Evolutionary conservation across 805 yeast species (phyloP).

Genomic region (Wickerhamiella cacticola): DNA sequence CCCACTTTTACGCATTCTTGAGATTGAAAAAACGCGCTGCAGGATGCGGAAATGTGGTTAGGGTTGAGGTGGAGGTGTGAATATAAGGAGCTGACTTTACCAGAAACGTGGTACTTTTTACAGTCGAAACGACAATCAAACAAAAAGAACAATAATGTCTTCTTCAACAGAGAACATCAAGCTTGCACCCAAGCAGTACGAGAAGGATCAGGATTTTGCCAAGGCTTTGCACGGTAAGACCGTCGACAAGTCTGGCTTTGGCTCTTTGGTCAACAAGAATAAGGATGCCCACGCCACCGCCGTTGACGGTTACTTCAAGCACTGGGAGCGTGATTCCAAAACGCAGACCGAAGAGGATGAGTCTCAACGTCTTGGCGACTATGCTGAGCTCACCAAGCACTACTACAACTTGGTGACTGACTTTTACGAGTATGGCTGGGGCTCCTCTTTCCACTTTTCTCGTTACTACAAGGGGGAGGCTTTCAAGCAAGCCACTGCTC

Average conservation of each 20-base stretch:
- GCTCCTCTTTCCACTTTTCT: conserved; percentile 93
- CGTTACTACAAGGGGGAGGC: conserved; percentile 90
- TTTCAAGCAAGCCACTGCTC: conserved; percentile 83
- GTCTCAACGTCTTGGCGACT: conserved; percentile 57
- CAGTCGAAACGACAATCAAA: too few relatives aligned
- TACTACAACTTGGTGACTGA: conserved; percentile 96
- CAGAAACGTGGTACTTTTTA: too few relatives aligned
- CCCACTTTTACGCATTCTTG: too few relatives aligned
- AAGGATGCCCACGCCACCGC: conserved; percentile 72
- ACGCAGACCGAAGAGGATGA: conserved; percentile 48
- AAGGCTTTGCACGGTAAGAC: conserved; percentile 76
- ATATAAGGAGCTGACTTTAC: not conserved
- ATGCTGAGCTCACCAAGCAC: conserved; percentile 83
- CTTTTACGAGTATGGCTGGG: conserved; percentile 99
- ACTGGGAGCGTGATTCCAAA: conserved; percentile 78
- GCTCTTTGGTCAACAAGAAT: conserved; percentile 68
- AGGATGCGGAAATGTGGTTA: too few relatives aligned
- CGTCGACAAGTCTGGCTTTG: conserved; percentile 52
- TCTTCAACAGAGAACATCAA: conserved; percentile 18
- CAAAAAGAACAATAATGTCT: conserved; percentile 2
- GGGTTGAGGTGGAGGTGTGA: too few relatives aligned
- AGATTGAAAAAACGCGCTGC: too few relatives aligned
- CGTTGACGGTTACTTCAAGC: conserved; percentile 80
- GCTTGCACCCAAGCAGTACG: conserved; percentile 45
- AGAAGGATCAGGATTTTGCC: conserved; percentile 60